Evolutionary conservation across 1,284 basidiomycete genomes (phyloP).

Genomic region (Trichosporon sp.): DNA sequence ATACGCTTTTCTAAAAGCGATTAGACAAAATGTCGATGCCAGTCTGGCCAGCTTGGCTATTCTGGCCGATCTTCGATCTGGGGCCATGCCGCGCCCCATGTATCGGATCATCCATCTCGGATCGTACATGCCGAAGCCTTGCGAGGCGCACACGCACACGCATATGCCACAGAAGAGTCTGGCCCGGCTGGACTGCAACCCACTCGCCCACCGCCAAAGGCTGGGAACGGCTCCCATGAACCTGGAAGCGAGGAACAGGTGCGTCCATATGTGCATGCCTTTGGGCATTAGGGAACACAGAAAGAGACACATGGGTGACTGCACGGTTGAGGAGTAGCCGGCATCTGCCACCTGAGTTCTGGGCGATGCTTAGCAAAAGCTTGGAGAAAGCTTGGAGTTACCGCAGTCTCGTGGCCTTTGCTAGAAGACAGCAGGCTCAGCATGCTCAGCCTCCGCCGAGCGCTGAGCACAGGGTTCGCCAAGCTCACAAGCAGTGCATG

Average conservation of each 20-base stretch:
- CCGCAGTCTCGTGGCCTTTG: neutral
- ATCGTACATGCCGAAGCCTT: neutral
- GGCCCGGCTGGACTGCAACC: neutral
- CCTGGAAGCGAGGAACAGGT: neutral
- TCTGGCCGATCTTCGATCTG: neutral
- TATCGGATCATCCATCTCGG: neutral
- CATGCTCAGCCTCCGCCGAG: too few species aligned
- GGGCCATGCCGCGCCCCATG: too few species aligned
- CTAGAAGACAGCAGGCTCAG: too few species aligned
- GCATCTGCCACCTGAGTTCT: neutral
- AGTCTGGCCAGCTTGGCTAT: too few species aligned
- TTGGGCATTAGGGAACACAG: neutral
- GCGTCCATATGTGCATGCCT: neutral
- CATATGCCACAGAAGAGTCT: neutral
- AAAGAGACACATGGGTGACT: neutral
- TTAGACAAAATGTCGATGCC: too few species aligned
- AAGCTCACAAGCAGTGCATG: neutral
- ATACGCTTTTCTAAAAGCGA: neutral
- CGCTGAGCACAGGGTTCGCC: neutral
- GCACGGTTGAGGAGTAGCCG: too few species aligned
- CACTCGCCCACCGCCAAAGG: neutral
- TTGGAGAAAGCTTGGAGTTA: slow-evolving; percentile 1
- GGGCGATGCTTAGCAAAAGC: neutral
- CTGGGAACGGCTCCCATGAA: neutral
- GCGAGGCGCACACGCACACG: neutral